Percentiles rank a stretch among this genome's conserved stretches.
These are phyloP conservation scores for Tylopilus plumbeoviolaceoides DNA, from an alignment of 768 basidiomycete genomes.

Conservation along the genomic window DNA sequence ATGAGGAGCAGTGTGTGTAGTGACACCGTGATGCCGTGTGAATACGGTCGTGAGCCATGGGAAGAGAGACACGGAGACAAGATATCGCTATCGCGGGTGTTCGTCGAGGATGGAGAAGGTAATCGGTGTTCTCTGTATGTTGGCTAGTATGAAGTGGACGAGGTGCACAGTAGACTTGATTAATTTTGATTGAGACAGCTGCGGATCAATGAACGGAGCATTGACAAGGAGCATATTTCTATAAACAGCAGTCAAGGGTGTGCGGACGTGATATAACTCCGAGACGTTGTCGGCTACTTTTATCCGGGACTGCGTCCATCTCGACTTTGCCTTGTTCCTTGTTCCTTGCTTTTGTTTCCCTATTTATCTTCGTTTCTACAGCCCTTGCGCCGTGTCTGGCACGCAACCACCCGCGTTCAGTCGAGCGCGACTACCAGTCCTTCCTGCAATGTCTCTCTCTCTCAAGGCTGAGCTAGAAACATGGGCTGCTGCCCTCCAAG, in stretches of 20 bases:
- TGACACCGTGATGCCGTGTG: background rate
- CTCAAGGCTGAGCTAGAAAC: constrained; percentile 77
- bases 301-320: constrained; percentile 24
- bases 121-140: background rate
- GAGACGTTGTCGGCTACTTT: background rate
- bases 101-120: background rate
- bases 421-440: background rate
- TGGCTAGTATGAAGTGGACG: background rate
- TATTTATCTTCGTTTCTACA: background rate
- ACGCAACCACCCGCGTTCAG: constrained; percentile 12
- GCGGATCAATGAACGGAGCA: background rate
- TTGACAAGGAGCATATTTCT: background rate
- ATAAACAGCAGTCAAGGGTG: background rate
- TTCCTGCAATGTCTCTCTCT: constrained; percentile 34
- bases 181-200: background rate
- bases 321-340: constrained; percentile 2
- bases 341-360: background rate
- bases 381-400: constrained; percentile 12
- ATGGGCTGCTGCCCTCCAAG: constrained; percentile 83
- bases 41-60: background rate
- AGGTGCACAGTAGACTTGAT: too few relatives aligned
- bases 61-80: background rate
- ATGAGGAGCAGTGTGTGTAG: background rate
- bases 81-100: background rate
- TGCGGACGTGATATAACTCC: background rate